Percentiles rank a stretch among this genome's conserved stretches.
Conservation (phyloP, 73 alveolate species). For the Tetrahymena elliotti region DNA sequence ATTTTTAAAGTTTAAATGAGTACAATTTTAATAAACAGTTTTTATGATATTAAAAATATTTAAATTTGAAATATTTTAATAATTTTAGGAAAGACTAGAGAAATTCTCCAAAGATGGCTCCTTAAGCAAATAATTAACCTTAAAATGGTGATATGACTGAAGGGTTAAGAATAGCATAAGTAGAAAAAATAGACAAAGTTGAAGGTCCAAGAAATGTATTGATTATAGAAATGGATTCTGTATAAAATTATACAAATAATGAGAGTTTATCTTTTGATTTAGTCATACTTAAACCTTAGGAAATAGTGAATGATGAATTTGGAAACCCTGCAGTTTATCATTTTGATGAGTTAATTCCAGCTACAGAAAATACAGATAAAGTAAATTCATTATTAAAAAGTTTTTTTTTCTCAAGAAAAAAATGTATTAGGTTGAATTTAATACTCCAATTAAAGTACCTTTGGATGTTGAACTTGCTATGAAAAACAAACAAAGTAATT, state of each 20-base stretch:
- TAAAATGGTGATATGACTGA: neutral
- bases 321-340: neutral
- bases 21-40: no score
- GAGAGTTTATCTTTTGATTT: neutral
- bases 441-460: neutral
- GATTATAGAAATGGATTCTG: neutral
- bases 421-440: neutral
- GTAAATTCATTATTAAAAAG: neutral
- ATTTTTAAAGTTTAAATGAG: no score
- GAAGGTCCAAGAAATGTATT: neutral
- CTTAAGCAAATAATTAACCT: neutral
- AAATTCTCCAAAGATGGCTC: neutral
- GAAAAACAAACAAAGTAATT: neutral
- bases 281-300: neutral
- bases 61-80: no score
- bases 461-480: neutral
- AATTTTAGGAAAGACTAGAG: neutral
- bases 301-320: neutral
- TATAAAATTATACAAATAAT: neutral
- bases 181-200: neutral
- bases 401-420: neutral
- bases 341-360: neutral
- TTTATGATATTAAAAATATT: no score
- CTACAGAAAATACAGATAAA: neutral
- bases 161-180: neutral